These are phyloP conservation scores for Yamadazyma trypodendri DNA, from an alignment of 1,139 yeast genomes.

Conservation along the genomic window DNA sequence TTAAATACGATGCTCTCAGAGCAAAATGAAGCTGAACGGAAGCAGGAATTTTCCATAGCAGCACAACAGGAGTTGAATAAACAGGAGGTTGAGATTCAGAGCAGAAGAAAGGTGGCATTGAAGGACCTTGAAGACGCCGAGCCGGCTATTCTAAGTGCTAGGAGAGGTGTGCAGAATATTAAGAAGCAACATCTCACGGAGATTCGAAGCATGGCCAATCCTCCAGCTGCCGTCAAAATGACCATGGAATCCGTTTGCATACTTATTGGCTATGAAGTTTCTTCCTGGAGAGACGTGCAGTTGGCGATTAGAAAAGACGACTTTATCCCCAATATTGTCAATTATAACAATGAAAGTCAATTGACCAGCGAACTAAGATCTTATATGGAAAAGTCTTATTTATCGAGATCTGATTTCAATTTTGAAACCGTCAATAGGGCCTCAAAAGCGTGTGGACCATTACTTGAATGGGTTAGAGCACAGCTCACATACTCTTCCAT, in stretches of 20 bases:
- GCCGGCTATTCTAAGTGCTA: slow-evolving; percentile 84
- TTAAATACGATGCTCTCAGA: slow-evolving; percentile 77
- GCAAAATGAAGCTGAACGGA: slow-evolving; percentile 91
- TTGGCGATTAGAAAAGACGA: slow-evolving; percentile 80
- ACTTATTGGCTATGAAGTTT: slow-evolving; percentile 68
- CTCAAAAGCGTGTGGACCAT: slow-evolving; percentile 93
- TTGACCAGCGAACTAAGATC: slow-evolving; percentile 52
- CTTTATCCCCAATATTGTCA: slow-evolving; percentile 80
- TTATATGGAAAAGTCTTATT: slow-evolving; percentile 58
- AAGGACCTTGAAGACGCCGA: slow-evolving; percentile 72
- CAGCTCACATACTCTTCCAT: slow-evolving; percentile 73
- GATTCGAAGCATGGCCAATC: slow-evolving; percentile 83
- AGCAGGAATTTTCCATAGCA: slow-evolving; percentile 79
- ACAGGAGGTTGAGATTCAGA: slow-evolving; percentile 63
- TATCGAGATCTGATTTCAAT: slow-evolving; percentile 63
- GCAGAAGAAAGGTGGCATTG: slow-evolving; percentile 56
- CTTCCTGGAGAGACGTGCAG: slow-evolving; percentile 82
- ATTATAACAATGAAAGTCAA: slow-evolving; percentile 63
- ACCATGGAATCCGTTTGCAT: slow-evolving; percentile 88
- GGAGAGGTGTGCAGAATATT: slow-evolving; percentile 82
- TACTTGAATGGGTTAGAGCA: slow-evolving; percentile 86
- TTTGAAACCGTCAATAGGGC: slow-evolving; percentile 82
- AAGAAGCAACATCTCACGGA: slow-evolving; percentile 92
- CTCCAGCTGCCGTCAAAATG: slow-evolving; percentile 84
- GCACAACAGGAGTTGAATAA: slow-evolving; percentile 68